phyloP scores from a whole-genome alignment of 805 yeast genomes.

The Candida endomychidarum region DNA sequence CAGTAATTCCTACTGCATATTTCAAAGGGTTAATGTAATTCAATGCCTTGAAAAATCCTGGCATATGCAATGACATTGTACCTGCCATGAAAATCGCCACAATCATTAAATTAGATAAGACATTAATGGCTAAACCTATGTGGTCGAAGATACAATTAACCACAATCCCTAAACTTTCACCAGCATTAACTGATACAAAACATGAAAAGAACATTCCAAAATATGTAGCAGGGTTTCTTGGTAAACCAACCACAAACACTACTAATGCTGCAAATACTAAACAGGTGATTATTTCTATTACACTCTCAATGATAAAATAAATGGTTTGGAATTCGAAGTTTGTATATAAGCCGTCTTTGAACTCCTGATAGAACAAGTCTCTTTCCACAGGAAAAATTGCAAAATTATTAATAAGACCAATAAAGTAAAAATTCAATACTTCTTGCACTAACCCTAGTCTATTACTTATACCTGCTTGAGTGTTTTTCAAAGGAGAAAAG shows the following conservation, averaged over 20 bases:
- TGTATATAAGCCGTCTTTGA: conserved; percentile 69
- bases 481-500: conserved; percentile 45
- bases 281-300: conserved; percentile 62
- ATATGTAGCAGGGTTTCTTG: conserved; percentile 63
- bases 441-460: conserved; percentile 78
- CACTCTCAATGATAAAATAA: conserved; percentile 64
- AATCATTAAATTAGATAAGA: conserved; percentile 64
- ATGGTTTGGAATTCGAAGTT: conserved; percentile 59
- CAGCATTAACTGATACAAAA: conserved; percentile 61
- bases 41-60: conserved; percentile 61
- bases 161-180: conserved; percentile 82
- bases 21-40: conserved; percentile 79
- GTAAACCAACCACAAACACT: conserved; percentile 72
- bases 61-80: conserved; percentile 75
- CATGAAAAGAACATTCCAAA: conserved; percentile 61
- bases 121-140: conserved; percentile 77
- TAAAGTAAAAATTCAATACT: conserved; percentile 67
- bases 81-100: conserved; percentile 85
- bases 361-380: conserved; percentile 75
- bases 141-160: conserved; percentile 73
- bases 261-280: conserved; percentile 58
- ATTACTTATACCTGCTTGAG: conserved; percentile 55
- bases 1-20: conserved; percentile 61
- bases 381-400: conserved; percentile 74
- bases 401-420: conserved; percentile 77